Evolutionary conservation across 176 grass and related monocot genomes (phyloP).

Genomic region (Lolium multiflorum): DNA sequence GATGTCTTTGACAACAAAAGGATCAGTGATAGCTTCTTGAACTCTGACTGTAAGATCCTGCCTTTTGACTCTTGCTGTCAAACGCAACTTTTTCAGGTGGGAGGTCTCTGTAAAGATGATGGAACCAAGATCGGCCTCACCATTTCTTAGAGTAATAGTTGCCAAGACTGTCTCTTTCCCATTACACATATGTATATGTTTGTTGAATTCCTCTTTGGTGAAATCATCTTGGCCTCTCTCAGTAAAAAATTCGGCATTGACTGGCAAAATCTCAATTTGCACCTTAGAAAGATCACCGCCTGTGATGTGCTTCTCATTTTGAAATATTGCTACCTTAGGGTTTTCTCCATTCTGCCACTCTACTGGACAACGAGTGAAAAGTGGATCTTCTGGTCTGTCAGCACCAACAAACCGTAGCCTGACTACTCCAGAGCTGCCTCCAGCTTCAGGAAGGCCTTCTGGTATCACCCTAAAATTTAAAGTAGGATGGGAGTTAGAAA

Average conservation of each 20-base stretch:
- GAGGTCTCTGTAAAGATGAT: not conserved
- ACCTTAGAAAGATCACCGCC: constrained; percentile 17
- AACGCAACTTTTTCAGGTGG: not conserved
- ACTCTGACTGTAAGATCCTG: not conserved
- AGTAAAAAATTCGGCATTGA: constrained; percentile 26
- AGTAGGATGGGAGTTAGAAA: not conserved
- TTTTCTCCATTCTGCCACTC: constrained; percentile 17
- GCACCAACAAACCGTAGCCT: constrained; percentile 15
- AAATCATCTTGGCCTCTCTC: not conserved
- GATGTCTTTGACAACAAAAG: not conserved
- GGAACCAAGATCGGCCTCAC: not conserved
- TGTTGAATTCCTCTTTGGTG: constrained; percentile 19
- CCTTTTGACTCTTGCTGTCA: constrained; percentile 22
- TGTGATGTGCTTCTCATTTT: constrained; percentile 21
- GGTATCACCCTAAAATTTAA: not conserved
- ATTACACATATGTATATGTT: not conserved
- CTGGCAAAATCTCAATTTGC: constrained; percentile 34
- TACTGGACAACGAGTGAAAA: constrained; percentile 18
- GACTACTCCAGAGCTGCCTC: not conserved
- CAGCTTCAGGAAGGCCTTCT: not conserved
- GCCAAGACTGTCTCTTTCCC: constrained; percentile 16
- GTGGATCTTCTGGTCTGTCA: not conserved
- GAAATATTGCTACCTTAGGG: constrained; percentile 3
- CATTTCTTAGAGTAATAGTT: constrained; percentile 6
- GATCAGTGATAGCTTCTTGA: constrained; percentile 26